Evolutionary conservation across 2,329 filamentous ascomycete species (phyloP), one percentile per base, ranked within the genome.

Genomic region (Zasmidium angulare): DNA sequence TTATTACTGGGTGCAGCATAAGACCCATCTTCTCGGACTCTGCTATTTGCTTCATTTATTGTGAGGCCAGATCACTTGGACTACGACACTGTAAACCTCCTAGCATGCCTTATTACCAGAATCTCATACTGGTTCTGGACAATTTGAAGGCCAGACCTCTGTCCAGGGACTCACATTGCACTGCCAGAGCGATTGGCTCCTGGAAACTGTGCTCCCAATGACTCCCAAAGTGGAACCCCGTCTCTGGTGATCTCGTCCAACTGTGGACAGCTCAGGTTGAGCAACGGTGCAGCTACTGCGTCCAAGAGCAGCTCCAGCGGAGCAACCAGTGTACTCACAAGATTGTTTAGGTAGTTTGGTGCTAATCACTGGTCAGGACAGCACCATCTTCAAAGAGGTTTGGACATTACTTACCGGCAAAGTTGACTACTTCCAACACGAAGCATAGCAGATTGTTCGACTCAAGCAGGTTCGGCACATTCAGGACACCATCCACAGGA

Each of bases 401-500:
- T n/a, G n/a, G n/a, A n/a, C n/a, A n/a, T 43, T 9, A 52, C 57
- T 47, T 48, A 59, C 57, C 53, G 43, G 72, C 72, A 1, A 72
- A 70, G 62, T 74, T 74, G 60, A 75, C 63, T 12, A 75, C 49
- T 31, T 65, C 61, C 29, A 65, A 49, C 12, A 46, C 61, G 47
- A 65, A 65, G 50, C 63, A 65, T 17, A 63, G 24, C 46, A 63
- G 47, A 46, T 65, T 65, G 47, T 63, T 63, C 1, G 47, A 49
- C 31, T 62, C 36, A 9, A 64, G 53, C 46, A 66, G 22, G 14
- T 54, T 55, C 3, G 66, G 59, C 3, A 69, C 62, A 59, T 79
- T 81, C 55, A 77, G 73, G 0, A 82, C 66, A n/a, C 77, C 77
- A 11, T 68, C 69, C 11, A 72, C 77, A 12, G 78, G 61, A 53